These are phyloP conservation scores for Spinacia oleracea DNA, from an alignment of 179 eudicot genomes.

Conservation along the genomic window DNA sequence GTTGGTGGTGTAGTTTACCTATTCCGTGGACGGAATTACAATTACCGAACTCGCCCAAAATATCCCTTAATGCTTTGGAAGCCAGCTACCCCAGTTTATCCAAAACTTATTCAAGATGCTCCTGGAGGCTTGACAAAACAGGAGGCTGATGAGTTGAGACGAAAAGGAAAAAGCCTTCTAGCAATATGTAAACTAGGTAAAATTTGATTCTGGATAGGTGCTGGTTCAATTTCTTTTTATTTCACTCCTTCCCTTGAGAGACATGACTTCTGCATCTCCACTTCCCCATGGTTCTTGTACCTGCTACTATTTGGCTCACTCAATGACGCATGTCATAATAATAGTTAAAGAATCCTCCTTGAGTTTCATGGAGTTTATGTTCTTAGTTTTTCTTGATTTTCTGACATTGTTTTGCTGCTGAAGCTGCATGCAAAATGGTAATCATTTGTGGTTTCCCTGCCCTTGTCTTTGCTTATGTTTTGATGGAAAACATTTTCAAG, in stretches of 20 bases:
- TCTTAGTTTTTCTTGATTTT: not conserved
- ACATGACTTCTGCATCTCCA: not conserved
- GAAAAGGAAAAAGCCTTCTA: slow-evolving; percentile 63
- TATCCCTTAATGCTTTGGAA: slow-evolving; percentile 96
- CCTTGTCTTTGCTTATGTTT: not conserved
- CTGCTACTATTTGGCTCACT: not conserved
- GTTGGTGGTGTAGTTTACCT: slow-evolving; percentile 79
- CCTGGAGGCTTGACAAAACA: slow-evolving; percentile 84
- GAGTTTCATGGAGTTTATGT: not conserved
- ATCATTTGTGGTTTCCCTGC: not conserved
- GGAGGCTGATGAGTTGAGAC: slow-evolving; percentile 70
- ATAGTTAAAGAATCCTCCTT: not conserved
- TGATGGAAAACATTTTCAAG: too few species aligned
- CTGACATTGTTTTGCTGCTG: not conserved
- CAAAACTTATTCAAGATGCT: slow-evolving; percentile 90
- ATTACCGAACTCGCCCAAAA: slow-evolving; percentile 68
- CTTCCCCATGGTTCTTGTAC: not conserved
- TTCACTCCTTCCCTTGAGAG: slow-evolving; percentile 4
- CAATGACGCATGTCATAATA: not conserved
- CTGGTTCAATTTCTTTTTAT: not conserved
- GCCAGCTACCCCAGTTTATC: slow-evolving; percentile 95
- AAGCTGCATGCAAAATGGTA: not conserved
- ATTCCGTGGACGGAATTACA: slow-evolving; percentile 86
- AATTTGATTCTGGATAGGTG: not conserved
- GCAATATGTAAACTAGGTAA: slow-evolving; percentile 88